These are phyloP conservation scores for Aspergillus sp. DNA, from an alignment of 2,329 filamentous ascomycete genomes.

Conservation along the genomic window DNA sequence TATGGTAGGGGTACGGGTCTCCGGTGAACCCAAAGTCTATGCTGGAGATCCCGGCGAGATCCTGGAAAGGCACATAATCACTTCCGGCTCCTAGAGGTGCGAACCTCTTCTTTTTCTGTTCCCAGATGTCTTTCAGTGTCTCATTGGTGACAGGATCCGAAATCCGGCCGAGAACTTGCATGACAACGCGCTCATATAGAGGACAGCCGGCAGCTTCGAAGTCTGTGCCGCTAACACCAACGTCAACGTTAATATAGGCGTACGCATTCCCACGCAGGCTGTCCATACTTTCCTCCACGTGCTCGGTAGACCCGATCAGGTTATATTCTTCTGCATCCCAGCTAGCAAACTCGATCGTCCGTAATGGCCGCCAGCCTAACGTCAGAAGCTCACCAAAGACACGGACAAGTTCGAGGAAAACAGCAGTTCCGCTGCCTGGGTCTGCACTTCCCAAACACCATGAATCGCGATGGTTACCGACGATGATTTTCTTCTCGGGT, in stretches of 20 bases:
- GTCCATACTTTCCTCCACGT: slow-evolving; percentile 81
- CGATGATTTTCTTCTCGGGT: slow-evolving; percentile 75
- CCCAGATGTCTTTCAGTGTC: slow-evolving; percentile 75
- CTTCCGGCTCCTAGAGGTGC: slow-evolving; percentile 71
- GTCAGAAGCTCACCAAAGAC: slow-evolving; percentile 76
- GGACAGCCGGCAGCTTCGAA: slow-evolving; percentile 82
- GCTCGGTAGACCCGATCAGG: slow-evolving; percentile 89
- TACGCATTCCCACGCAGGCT: slow-evolving; percentile 70
- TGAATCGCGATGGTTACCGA: slow-evolving; percentile 91
- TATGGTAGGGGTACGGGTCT: slow-evolving; percentile 68
- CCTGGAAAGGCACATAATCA: slow-evolving; percentile 88
- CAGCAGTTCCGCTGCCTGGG: slow-evolving; percentile 82
- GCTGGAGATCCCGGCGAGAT: slow-evolving; percentile 84
- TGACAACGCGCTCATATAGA: slow-evolving; percentile 70
- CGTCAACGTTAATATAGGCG: slow-evolving; percentile 89
- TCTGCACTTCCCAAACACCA: slow-evolving; percentile 88
- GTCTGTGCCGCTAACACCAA: slow-evolving; percentile 71
- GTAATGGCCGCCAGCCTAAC: slow-evolving; percentile 82
- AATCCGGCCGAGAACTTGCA: slow-evolving; percentile 72
- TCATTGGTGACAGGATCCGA: slow-evolving; percentile 69
- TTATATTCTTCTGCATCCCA: slow-evolving; percentile 97
- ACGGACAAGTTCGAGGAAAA: slow-evolving; percentile 84
- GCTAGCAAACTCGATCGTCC: slow-evolving; percentile 95
- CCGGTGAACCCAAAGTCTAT: slow-evolving; percentile 80
- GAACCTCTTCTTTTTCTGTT: slow-evolving; percentile 58